phyloP scores from a whole-genome alignment of 352 stramenopile genomes.

The Globisporangium solare region DNA sequence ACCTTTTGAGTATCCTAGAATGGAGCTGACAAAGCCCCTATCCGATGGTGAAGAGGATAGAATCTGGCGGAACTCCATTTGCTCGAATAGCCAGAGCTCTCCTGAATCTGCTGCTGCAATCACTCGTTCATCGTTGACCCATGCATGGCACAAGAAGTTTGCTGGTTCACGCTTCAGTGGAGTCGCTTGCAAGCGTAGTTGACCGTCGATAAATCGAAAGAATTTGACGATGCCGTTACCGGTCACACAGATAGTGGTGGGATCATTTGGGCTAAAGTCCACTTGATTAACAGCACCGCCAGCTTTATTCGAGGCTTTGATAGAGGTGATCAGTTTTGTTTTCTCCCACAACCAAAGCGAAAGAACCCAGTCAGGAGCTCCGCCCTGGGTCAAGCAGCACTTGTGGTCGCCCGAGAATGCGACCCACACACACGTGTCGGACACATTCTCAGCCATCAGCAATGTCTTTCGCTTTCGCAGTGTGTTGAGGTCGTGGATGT shows the following conservation, averaged over 20 bases:
- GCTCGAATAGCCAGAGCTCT: slow-evolving; percentile 91
- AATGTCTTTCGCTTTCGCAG: slow-evolving; percentile 86
- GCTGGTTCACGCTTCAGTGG: slow-evolving; percentile 72
- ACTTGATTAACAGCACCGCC: slow-evolving; percentile 78
- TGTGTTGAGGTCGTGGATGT: slow-evolving; percentile 89
- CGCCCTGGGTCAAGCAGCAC: slow-evolving; percentile 87
- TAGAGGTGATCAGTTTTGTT: slow-evolving; percentile 74
- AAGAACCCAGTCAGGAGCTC: slow-evolving; percentile 87
- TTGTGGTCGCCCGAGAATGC: slow-evolving; percentile 90
- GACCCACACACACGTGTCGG: slow-evolving; percentile 72
- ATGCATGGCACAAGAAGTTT: slow-evolving; percentile 89
- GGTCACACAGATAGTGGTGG: slow-evolving; percentile 81
- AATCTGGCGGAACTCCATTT: slow-evolving; percentile 87
- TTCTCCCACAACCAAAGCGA: slow-evolving; percentile 93
- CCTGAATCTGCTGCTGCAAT: slow-evolving; percentile 86
- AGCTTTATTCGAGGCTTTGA: slow-evolving; percentile 67
- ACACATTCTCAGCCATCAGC: slow-evolving; percentile 67
- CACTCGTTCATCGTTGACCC: slow-evolving; percentile 90
- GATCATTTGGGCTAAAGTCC: slow-evolving; percentile 88
- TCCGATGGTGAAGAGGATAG: slow-evolving; percentile 71
- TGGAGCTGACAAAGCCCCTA: slow-evolving; percentile 73
- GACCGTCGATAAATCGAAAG: slow-evolving; percentile 82
- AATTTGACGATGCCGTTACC: slow-evolving; percentile 89
- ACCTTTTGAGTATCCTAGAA: slow-evolving; percentile 89
- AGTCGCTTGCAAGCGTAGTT: slow-evolving; percentile 64